Percentiles rank a stretch among this genome's conserved stretches.
These are phyloP conservation scores for Asclepias syriaca DNA, from an alignment of 257 asterid species.

Conservation along the genomic window DNA sequence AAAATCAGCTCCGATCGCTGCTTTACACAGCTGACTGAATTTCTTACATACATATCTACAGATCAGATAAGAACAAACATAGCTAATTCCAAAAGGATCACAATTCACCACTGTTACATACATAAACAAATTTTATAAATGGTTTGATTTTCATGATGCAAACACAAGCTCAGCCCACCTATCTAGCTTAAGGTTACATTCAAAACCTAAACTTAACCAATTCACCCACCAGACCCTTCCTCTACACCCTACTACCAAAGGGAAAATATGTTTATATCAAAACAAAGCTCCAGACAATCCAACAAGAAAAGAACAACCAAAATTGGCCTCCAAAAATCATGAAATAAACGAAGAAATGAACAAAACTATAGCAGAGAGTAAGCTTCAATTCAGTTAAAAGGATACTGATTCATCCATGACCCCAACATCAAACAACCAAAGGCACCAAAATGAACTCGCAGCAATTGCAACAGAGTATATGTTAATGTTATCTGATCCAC, in stretches of 20 bases:
- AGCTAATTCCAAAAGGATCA: neutral
- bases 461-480: too few species aligned
- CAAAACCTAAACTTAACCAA: neutral
- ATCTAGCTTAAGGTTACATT: neutral
- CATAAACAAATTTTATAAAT: neutral
- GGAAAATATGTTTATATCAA: neutral
- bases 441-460: too few species aligned
- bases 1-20: conserved; percentile 97
- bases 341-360: neutral
- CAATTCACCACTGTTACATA: neutral
- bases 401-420: conserved; percentile 99
- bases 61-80: conserved; percentile 36
- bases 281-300: neutral
- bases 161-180: neutral
- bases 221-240: too few species aligned
- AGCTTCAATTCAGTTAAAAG: conserved; percentile 16
- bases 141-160: neutral
- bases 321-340: conserved; percentile 1
- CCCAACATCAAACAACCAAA: too few species aligned
- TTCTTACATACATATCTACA: conserved; percentile 84
- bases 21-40: conserved; percentile 93
- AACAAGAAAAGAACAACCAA: neutral
- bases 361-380: conserved; percentile 4
- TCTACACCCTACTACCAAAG: neutral
- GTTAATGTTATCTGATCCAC: too few species aligned